Evolutionary conservation across 2,329 filamentous ascomycete genomes (phyloP).

Genomic region (Dactylellina sp.): DNA sequence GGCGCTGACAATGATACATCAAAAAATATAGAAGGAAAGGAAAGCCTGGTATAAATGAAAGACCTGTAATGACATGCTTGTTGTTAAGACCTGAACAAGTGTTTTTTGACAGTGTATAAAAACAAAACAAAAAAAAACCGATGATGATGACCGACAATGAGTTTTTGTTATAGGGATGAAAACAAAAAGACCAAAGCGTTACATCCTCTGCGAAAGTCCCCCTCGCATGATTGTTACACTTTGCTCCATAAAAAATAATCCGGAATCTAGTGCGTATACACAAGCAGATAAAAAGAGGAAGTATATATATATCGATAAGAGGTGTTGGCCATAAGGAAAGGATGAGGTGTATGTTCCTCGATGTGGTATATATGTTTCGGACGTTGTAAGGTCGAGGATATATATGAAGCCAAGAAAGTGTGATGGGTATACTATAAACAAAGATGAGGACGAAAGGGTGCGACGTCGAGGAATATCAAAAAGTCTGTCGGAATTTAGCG

Average conservation of each 20-base stretch:
- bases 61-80: slow-evolving; percentile 53
- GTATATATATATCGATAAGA: slow-evolving; percentile 20
- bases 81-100: slow-evolving; percentile 54
- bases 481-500: slow-evolving; percentile 12
- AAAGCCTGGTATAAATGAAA: slow-evolving; percentile 53
- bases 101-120: slow-evolving; percentile 33
- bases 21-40: slow-evolving; percentile 31
- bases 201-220: no score
- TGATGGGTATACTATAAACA: slow-evolving; percentile 8
- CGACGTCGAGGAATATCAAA: slow-evolving; percentile 7
- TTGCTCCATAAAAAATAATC: slow-evolving; percentile 33
- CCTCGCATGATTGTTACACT: slow-evolving; percentile 30
- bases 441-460: slow-evolving; percentile 8
- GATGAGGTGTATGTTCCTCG: slow-evolving; percentile 12
- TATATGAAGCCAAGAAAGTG: slow-evolving; percentile 15
- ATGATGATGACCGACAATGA: slow-evolving; percentile 22
- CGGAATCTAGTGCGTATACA: slow-evolving; percentile 53
- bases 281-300: slow-evolving; percentile 33
- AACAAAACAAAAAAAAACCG: slow-evolving; percentile 15
- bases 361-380: background rate
- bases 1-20: slow-evolving; percentile 57
- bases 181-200: slow-evolving; percentile 10
- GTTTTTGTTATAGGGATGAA: slow-evolving; percentile 18
- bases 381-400: slow-evolving; percentile 26
- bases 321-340: slow-evolving; percentile 24